Percentiles rank a stretch among this genome's conserved stretches.
These are phyloP conservation scores for Neonectria hederae DNA, from an alignment of 2,329 filamentous ascomycete genomes.

Conservation along the genomic window DNA sequence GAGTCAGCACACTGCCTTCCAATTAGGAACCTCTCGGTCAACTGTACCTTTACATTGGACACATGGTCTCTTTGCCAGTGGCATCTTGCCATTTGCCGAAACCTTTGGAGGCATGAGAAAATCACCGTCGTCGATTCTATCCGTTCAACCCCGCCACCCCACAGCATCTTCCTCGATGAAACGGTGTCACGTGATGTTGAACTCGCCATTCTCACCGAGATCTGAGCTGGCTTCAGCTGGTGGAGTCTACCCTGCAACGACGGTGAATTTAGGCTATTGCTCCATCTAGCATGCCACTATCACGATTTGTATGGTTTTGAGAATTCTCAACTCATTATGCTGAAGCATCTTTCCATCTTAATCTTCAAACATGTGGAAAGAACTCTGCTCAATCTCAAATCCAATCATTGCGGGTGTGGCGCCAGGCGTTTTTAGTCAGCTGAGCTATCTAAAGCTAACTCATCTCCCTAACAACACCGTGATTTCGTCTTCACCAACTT, in stretches of 20 bases:
- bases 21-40: not conserved
- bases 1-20: conserved; percentile 26
- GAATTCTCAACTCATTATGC: not conserved
- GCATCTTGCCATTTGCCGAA: conserved; percentile 37
- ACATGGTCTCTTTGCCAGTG: conserved; percentile 47
- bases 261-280: not conserved
- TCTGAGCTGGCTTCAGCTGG: not conserved
- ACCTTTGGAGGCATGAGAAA: not conserved
- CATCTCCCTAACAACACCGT: not conserved
- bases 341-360: not conserved
- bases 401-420: not conserved
- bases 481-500: not conserved
- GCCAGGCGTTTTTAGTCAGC: not conserved
- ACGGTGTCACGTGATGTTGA: conserved; percentile 7
- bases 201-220: conserved; percentile 23
- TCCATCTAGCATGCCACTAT: not conserved
- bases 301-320: not conserved
- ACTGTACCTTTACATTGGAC: conserved; percentile 48
- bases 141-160: conserved; percentile 25
- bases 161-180: conserved; percentile 7
- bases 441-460: not conserved
- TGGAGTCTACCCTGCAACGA: conserved; percentile 11
- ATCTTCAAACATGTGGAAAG: not conserved
- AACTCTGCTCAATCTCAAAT: not conserved
- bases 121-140: conserved; percentile 8